Evolutionary conservation across 1,284 basidiomycete genomes (phyloP).

Genomic region (Rhodotorula glutinis): DNA sequence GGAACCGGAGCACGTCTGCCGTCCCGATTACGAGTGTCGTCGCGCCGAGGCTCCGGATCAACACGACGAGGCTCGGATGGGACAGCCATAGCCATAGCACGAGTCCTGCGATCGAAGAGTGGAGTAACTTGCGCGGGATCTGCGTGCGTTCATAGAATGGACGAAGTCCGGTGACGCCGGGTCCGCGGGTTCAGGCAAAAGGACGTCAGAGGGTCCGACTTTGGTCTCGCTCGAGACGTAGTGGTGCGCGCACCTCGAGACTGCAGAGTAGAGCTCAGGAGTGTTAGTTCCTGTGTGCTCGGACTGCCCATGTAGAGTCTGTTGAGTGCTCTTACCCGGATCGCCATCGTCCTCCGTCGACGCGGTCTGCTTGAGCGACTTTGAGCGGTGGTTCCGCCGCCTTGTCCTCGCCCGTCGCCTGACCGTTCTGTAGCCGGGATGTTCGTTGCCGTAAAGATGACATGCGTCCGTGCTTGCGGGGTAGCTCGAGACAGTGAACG

Average conservation of each 20-base stretch:
- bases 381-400: not conserved
- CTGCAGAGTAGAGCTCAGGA: constrained; percentile 1
- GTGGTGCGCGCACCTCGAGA: constrained; percentile 18
- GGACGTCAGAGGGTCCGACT: not conserved
- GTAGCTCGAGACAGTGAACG: not conserved
- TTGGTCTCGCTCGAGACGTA: not conserved
- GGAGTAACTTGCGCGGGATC: constrained; percentile 84
- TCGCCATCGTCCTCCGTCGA: constrained; percentile 29
- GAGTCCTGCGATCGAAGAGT: constrained; percentile 86
- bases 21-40: constrained; percentile 69
- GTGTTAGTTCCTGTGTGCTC: no score
- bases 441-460: not conserved
- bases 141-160: constrained; percentile 46
- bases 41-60: constrained; percentile 64
- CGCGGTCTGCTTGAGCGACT: constrained; percentile 13
- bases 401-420: constrained; percentile 15
- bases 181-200: not conserved
- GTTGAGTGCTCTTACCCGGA: constrained; percentile 21
- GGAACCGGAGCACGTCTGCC: constrained; percentile 74
- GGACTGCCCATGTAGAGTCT: not conserved
- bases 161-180: not conserved
- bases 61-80: constrained; percentile 52
- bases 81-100: constrained; percentile 67
- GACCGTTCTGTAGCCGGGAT: constrained; percentile 6
- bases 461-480: not conserved